Conservation (phyloP, 306 rosid genomes). For the Castanea mollissima region DNA sequence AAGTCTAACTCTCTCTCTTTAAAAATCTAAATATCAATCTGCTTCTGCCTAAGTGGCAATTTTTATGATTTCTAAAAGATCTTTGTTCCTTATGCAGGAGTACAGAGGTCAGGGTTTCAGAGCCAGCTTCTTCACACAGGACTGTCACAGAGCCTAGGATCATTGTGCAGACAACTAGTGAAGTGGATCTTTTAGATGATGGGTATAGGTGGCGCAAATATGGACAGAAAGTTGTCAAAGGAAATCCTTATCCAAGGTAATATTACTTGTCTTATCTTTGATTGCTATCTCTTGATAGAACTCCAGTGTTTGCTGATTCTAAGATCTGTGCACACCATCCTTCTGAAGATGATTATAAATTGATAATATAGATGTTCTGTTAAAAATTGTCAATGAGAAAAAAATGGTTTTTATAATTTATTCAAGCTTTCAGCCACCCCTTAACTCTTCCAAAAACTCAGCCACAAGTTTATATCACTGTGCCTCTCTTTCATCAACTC, state of each 20-base stretch:
- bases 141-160: constrained; percentile 77
- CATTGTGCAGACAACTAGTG: constrained; percentile 85
- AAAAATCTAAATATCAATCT: neutral
- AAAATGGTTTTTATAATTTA: neutral
- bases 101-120: constrained; percentile 43
- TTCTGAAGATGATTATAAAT: neutral
- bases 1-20: neutral
- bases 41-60: neutral
- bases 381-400: neutral
- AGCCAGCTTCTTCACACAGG: constrained; percentile 63
- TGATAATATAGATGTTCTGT: neutral
- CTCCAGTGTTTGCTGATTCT: neutral
- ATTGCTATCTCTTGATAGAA: constrained; percentile 1
- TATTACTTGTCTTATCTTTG: constrained; percentile 19
- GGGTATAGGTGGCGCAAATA: constrained; percentile 91
- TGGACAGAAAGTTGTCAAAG: constrained; percentile 83
- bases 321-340: neutral
- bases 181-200: constrained; percentile 83
- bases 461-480: neutral
- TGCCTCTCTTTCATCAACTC: neutral
- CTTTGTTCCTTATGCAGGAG: constrained; percentile 39
- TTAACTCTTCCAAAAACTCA: neutral
- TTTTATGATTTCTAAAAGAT: neutral
- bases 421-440: neutral
- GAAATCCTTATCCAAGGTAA: constrained; percentile 86